Evolutionary conservation across 768 basidiomycete genomes (phyloP), one percentile per base, ranked within the genome.

Genomic region (Psilocybe subaeruginosa): DNA sequence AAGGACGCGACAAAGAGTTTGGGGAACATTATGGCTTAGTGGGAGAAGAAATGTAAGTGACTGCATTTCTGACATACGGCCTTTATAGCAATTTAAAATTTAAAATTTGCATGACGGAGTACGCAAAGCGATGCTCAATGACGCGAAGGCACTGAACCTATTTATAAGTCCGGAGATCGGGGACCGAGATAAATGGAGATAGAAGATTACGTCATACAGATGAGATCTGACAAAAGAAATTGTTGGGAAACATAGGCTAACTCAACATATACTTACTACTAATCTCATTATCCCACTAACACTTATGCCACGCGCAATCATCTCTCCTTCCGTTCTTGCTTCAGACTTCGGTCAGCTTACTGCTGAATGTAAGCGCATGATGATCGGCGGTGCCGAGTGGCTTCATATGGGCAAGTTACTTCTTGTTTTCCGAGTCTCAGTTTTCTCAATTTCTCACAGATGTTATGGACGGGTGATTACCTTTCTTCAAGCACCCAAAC

Each of bases 301-400:
- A 56, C 58, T 53, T 56, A 96, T 96, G 94, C 91, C 89, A 66
- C 86, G 84, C 67, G 88, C 93, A 12, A 98, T 99, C 78, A 94
- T 99, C 74, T 90, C 96, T 8, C 97, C 97, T 19, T 98, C 96
- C 3, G 95, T 99, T 46, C 90, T 99, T 16, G 97, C 97, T 58
- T 95, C 93, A 9, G 95, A 99, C 80, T 96, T 99, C 76, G 96
- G 95, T 45, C 90, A 97, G 70, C 86, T 99, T 67, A 90, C 89
- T 54, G 90, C 90, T 68, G 97, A 99, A 86, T 97, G 97, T 78
- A 90, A 91, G 73, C 85, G 95, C 52, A 99, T 99, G 95, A 94
- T 98, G 62, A 88, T 89, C 71, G 85, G 87, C 63, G 97, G 97
- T 11, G 96, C 96, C 19, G 91, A 99, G 74, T 99, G 97, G 97